Evolutionary conservation across 1,139 yeast species (phyloP).

Genomic region (Yamadazyma diospyri): DNA sequence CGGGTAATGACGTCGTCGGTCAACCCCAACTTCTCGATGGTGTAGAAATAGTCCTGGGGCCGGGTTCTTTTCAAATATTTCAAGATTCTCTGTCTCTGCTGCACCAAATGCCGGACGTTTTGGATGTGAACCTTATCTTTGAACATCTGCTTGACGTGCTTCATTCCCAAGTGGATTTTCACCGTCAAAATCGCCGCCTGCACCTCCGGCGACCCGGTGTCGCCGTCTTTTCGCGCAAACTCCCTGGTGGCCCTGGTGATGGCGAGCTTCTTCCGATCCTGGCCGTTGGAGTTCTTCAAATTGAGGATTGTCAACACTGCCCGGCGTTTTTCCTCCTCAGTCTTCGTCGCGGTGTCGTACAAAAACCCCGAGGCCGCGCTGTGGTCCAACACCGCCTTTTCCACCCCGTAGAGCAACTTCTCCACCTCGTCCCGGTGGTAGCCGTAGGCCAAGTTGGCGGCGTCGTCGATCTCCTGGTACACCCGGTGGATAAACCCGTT

Average conservation of each 20-base stretch:
- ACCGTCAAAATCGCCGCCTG: constrained; percentile 91
- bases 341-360: constrained; percentile 38
- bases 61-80: constrained; percentile 76
- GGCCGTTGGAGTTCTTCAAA: constrained; percentile 64
- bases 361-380: constrained; percentile 29
- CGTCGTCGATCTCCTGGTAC: constrained; percentile 54
- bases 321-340: constrained; percentile 60
- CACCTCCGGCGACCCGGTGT: constrained; percentile 92
- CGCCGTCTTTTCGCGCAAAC: constrained; percentile 81
- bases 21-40: constrained; percentile 83
- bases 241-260: constrained; percentile 67
- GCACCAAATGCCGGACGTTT: constrained; percentile 75
- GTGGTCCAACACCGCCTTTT: constrained; percentile 40
- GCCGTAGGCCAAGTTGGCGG: constrained; percentile 57
- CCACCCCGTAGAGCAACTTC: constrained; percentile 72
- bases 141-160: constrained; percentile 67
- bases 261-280: constrained; percentile 59
- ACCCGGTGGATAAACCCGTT: constrained; percentile 72
- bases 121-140: constrained; percentile 74
- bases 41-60: constrained; percentile 80
- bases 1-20: constrained; percentile 72
- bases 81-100: constrained; percentile 79
- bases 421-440: constrained; percentile 65
- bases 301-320: constrained; percentile 70
- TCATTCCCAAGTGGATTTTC: constrained; percentile 72